Conservation (phyloP, 2,329 filamentous ascomycete species). For the Kalaharituber pfeilii region DNA sequence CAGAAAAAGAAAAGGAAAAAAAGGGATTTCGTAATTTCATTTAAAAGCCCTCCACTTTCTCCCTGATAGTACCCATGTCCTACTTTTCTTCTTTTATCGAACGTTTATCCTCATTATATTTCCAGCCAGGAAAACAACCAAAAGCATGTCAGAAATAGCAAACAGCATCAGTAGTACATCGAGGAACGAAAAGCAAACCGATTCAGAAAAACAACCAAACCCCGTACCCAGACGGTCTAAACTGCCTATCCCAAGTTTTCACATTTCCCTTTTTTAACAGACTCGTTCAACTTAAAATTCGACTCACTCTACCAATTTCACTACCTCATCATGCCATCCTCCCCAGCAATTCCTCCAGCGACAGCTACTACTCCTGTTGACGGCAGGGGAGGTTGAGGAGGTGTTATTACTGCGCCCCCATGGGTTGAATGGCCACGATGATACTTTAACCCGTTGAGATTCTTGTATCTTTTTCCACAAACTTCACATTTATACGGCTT, state of each 20-base stretch:
- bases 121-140: background rate
- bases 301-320: background rate
- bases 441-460: constrained; percentile 95
- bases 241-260: too few species aligned
- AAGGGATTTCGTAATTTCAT: background rate
- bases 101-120: too few species aligned
- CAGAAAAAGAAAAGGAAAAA: background rate
- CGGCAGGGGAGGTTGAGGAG: background rate
- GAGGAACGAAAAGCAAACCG: background rate
- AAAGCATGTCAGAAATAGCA: background rate
- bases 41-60: background rate
- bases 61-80: too few species aligned
- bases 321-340: constrained; percentile 11
- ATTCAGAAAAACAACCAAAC: background rate
- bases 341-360: constrained; percentile 15
- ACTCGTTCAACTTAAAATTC: background rate
- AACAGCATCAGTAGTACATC: background rate
- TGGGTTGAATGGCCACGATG: constrained; percentile 32
- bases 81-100: too few species aligned
- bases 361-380: constrained; percentile 17
- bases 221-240: too few species aligned
- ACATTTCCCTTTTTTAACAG: too few species aligned
- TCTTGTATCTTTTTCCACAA: constrained; percentile 98
- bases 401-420: constrained; percentile 19
- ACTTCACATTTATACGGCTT: constrained; percentile 96